Base-by-base conservation (phyloP, 495 filamentous ascomycete genomes). In the Friedmanniomyces simplex region DNA sequence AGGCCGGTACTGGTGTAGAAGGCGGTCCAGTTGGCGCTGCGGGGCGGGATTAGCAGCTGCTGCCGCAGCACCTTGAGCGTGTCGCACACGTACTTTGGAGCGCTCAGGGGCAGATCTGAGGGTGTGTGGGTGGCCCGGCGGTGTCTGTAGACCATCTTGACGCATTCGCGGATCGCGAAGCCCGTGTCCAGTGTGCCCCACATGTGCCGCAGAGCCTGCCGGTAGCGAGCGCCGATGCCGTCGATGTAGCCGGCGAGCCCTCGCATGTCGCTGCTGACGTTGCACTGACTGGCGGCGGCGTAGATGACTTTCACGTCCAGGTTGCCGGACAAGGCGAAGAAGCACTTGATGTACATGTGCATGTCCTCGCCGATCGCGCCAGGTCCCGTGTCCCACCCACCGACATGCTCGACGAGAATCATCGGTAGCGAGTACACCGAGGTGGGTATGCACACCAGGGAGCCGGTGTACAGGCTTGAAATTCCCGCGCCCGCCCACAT, bases 311-410 rank as follows among this genome's bases (percentile, higher is more conserved):
- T 67, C 6, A 68, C 67, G 20, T 80, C 77, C 39, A 87, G 55
- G 58, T 83, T 80, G 11, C 83, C 82, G 28, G 79, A 80, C 1
- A 84, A 75, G 4, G 81, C 80, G 54, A 86, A 86, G 69, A 86
- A 87, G 71, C 83, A 87, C 69, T 87, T 86, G 50, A 86, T 71
- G 56, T 84, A 81, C 83, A 86, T 87, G 69, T 87, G 83, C 66
- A 87, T 69, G 61, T 87, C 83, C 65, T 87, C 83, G 49, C 83
- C 83, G 56, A 87, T 85, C 14, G 83, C 81, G 37, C 82, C 81
- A 5, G 79, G 74, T 55, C 79, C 81, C 59, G 78, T 80, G 60
- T 84, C 82, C 82, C 81, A 85, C 26, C 82, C 82, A 8, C 80
- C 79, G 20, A 85, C 83, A 21, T 73, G 71, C 62, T 85, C 79